These are phyloP conservation scores for Xerocomus minutiporus DNA, from an alignment of 1,284 basidiomycete genomes.

Conservation along the genomic window DNA sequence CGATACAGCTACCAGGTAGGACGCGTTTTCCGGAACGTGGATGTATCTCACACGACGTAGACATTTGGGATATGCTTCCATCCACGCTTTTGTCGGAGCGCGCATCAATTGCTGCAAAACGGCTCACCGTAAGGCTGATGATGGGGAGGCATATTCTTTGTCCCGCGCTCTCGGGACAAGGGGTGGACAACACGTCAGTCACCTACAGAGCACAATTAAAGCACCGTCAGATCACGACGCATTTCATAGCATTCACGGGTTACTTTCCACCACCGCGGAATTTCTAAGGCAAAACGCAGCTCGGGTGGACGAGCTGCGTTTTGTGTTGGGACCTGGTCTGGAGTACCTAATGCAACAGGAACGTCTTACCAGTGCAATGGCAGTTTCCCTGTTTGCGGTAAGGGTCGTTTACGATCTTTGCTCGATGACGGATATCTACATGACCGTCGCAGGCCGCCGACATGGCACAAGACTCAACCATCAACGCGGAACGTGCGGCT, in stretches of 20 bases:
- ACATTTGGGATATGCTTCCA: slow-evolving; percentile 46
- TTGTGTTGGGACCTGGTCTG: slow-evolving; percentile 2
- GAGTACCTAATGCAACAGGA: slow-evolving; percentile 33
- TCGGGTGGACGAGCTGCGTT: slow-evolving; percentile 11
- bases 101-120: slow-evolving; percentile 55
- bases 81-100: slow-evolving; percentile 42
- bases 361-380: slow-evolving; percentile 46
- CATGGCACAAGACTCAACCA: slow-evolving; percentile 3
- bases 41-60: slow-evolving; percentile 26
- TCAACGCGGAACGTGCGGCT: neutral
- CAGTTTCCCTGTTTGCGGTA: slow-evolving; percentile 53
- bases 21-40: neutral
- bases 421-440: neutral
- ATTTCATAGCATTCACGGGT: slow-evolving; percentile 17
- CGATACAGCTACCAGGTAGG: slow-evolving; percentile 61
- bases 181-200: slow-evolving; percentile 22
- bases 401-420: slow-evolving; percentile 16
- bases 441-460: slow-evolving; percentile 21
- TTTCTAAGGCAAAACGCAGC: slow-evolving; percentile 20
- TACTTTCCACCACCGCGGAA: slow-evolving; percentile 20
- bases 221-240: neutral
- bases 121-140: slow-evolving; percentile 50
- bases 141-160: slow-evolving; percentile 53
- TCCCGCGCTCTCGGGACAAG: slow-evolving; percentile 27
- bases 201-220: neutral